Evolutionary conservation across 176 grass and related monocot genomes (phyloP).

Genomic region (Cenchrus fungigraminus): DNA sequence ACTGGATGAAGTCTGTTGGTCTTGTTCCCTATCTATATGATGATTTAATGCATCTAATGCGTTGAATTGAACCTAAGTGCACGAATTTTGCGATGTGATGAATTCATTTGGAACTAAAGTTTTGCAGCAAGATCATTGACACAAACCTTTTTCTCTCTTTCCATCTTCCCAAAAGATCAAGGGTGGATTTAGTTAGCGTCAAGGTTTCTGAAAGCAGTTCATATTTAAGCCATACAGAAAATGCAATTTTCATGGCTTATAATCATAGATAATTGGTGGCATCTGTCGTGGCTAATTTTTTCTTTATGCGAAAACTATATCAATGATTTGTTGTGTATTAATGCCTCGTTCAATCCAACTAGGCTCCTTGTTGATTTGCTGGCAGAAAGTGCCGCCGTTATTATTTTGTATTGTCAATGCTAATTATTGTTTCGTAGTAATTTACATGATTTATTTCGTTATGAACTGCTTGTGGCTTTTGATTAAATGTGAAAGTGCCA

Average conservation of each 20-base stretch:
- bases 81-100: background rate
- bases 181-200: background rate
- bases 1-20: background rate
- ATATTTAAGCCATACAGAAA: background rate
- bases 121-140: background rate
- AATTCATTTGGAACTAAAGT: background rate
- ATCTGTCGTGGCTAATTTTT: background rate
- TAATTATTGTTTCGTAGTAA: background rate
- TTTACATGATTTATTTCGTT: background rate
- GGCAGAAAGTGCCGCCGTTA: background rate
- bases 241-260: background rate
- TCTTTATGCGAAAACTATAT: background rate
- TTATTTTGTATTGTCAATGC: constrained; percentile 11
- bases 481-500: constrained; percentile 3
- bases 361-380: background rate
- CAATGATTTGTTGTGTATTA: background rate
- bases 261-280: background rate
- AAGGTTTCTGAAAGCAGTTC: background rate
- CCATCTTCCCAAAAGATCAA: background rate
- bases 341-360: background rate
- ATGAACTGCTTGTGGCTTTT: background rate
- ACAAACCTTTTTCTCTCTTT: background rate
- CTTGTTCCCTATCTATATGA: background rate
- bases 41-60: no score
- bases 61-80: background rate